Percentiles rank a stretch among this genome's conserved stretches.
Conservation (phyloP, 108 stramenopile species). For the Skeletonema menzelii region DNA sequence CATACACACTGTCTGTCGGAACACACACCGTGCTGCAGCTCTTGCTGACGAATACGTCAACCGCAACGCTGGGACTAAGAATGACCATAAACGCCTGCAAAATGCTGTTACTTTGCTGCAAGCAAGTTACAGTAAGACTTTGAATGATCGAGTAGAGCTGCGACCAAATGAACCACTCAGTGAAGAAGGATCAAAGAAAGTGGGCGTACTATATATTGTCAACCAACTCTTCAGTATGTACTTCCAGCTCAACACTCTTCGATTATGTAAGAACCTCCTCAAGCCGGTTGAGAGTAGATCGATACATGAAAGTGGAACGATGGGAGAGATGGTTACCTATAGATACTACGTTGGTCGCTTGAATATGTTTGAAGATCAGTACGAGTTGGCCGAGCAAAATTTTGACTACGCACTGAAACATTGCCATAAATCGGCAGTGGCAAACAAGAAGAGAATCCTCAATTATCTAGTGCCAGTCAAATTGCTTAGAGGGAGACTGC, state of each 20-base stretch:
- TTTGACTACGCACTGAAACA: constrained; percentile 86
- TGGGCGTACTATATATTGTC: constrained; percentile 84
- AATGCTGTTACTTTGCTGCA: constrained; percentile 78
- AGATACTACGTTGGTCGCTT: constrained; percentile 90
- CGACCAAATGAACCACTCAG: constrained; percentile 50
- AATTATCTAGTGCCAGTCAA: constrained; percentile 92
- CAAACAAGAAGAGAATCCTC: constrained; percentile 87
- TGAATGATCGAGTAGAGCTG: constrained; percentile 84
- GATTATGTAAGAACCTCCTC: constrained; percentile 91
- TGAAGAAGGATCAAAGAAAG: constrained; percentile 79
- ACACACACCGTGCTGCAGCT: constrained; percentile 65
- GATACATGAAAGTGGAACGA: constrained; percentile 68
- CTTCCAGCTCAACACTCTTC: constrained; percentile 91
- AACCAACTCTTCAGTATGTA: constrained; percentile 93
- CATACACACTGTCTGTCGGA: constrained; percentile 72
- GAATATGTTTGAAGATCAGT: constrained; percentile 95
- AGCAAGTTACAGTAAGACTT: constrained; percentile 77
- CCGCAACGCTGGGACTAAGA: constrained; percentile 26
- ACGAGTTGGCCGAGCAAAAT: constrained; percentile 83
- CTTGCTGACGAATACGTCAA: constrained; percentile 57
- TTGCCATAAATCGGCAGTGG: constrained; percentile 66
- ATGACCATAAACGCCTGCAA: constrained; percentile 72
- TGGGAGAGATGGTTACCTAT: constrained; percentile 92
- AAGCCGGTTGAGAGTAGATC: constrained; percentile 77
- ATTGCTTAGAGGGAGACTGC: constrained; percentile 82